Evolutionary conservation across 2,329 filamentous ascomycete species (phyloP).

Genomic region (Capronia americana): DNA sequence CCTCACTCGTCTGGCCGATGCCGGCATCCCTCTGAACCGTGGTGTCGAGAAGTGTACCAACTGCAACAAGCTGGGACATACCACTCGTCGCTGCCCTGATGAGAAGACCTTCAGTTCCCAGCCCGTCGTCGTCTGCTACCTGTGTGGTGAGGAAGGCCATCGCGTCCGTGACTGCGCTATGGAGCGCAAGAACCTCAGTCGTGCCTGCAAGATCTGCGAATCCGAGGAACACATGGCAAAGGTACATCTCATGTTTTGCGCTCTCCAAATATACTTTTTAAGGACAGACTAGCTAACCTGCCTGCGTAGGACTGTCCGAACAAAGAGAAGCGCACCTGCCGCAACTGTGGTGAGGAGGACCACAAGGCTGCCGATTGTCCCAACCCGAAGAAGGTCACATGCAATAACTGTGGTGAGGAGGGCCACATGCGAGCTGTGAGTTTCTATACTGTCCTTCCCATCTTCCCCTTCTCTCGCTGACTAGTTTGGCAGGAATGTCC

Average conservation of each 20-base stretch:
- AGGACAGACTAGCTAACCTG: not conserved
- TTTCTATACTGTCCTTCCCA: not conserved
- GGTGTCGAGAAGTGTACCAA: slow-evolving; percentile 59
- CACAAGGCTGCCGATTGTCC: slow-evolving; percentile 51
- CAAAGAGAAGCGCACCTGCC: slow-evolving; percentile 53
- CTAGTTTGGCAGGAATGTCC: slow-evolving; percentile 25
- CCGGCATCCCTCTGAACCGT: slow-evolving; percentile 59
- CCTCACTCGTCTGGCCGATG: slow-evolving; percentile 57
- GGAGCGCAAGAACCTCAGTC: slow-evolving; percentile 38
- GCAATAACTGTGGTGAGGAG: slow-evolving; percentile 60
- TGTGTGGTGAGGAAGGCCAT: slow-evolving; percentile 55
- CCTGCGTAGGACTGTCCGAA: slow-evolving; percentile 33
- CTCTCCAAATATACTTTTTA: not conserved
- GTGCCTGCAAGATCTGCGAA: slow-evolving; percentile 39
- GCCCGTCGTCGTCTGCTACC: slow-evolving; percentile 57
- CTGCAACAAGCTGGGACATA: slow-evolving; percentile 60
- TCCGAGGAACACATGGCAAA: slow-evolving; percentile 39
- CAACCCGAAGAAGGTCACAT: slow-evolving; percentile 47
- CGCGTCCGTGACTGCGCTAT: slow-evolving; percentile 57
- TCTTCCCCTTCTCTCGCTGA: not conserved
- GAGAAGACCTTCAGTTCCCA: slow-evolving; percentile 51
- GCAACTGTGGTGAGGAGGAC: slow-evolving; percentile 58
- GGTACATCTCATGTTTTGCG: slow-evolving; percentile 9
- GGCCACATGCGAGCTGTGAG: slow-evolving; percentile 45
- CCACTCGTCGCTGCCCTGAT: slow-evolving; percentile 54